phyloP scores from a whole-genome alignment of 225 moss, liverwort and hornwort genomes.

The Marchantia paleacea region DNA sequence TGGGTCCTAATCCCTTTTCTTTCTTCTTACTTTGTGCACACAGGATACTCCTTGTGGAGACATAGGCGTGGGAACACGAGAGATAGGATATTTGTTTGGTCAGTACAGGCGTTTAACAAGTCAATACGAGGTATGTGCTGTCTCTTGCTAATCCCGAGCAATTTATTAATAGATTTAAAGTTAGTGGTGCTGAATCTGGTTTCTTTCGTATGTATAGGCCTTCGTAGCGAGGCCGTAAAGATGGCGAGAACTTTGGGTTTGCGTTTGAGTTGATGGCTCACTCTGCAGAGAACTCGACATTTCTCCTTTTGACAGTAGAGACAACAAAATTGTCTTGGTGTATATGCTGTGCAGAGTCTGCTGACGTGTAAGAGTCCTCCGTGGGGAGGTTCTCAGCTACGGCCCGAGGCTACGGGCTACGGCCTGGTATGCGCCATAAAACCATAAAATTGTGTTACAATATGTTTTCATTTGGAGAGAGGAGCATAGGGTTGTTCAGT shows the following conservation, averaged over 20 bases:
- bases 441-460: background rate
- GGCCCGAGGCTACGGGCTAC: constrained; percentile 97
- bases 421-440: constrained; percentile 66
- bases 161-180: no score
- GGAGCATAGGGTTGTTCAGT: no score
- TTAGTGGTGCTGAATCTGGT: no score
- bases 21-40: background rate
- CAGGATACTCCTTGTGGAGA: constrained; percentile 99
- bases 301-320: no score
- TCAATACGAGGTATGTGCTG: constrained; percentile 76
- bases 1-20: no score
- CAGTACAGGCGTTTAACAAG: constrained; percentile 96
- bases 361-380: constrained; percentile 78
- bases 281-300: no score
- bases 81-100: constrained; percentile 95
- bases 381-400: constrained; percentile 87
- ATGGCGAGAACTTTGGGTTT: no score
- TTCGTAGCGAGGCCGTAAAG: no score
- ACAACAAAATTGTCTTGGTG: background rate
- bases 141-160: background rate
- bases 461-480: background rate
- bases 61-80: constrained; percentile 95
- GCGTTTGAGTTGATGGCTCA: no score
- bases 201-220: no score
- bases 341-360: constrained; percentile 56